phyloP scores from a whole-genome alignment of 495 filamentous ascomycete genomes.

The Xylaria palmicola region DNA sequence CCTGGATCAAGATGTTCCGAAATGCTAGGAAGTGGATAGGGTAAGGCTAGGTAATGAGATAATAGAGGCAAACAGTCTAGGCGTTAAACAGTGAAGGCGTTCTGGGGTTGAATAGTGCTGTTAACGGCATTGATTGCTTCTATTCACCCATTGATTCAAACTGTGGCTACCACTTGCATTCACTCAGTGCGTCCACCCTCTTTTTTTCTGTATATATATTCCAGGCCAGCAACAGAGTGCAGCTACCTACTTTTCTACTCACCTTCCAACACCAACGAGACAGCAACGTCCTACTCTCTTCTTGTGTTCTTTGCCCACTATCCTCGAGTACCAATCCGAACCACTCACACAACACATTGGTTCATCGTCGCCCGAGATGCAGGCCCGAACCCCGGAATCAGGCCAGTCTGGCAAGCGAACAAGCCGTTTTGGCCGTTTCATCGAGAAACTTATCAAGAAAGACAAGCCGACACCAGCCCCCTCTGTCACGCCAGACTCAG shows the following conservation, averaged over 20 bases:
- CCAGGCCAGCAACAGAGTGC: neutral
- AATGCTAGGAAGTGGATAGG: conserved; percentile 85
- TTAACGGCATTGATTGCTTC: too few species aligned
- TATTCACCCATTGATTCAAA: too few species aligned
- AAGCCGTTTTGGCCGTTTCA: conserved; percentile 1
- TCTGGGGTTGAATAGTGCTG: neutral
- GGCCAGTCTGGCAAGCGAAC: neutral
- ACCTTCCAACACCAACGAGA: neutral
- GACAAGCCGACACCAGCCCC: too few species aligned
- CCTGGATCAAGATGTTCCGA: conserved; percentile 81
- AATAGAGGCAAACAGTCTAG: neutral
- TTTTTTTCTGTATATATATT: too few species aligned
- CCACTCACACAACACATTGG: neutral
- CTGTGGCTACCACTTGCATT: neutral
- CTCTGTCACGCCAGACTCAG: neutral
- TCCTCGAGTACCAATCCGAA: neutral
- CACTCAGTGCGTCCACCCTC: too few species aligned
- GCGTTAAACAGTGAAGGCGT: conserved; percentile 8
- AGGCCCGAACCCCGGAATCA: neutral
- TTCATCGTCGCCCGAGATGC: neutral
- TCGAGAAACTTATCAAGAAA: neutral
- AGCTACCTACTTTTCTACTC: neutral
- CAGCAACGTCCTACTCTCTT: neutral
- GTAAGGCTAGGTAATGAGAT: conserved; percentile 26
- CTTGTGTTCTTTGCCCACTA: neutral